Evolutionary conservation across 2,329 filamentous ascomycete genomes (phyloP).

Genomic region (Kalaharituber pfeilii): DNA sequence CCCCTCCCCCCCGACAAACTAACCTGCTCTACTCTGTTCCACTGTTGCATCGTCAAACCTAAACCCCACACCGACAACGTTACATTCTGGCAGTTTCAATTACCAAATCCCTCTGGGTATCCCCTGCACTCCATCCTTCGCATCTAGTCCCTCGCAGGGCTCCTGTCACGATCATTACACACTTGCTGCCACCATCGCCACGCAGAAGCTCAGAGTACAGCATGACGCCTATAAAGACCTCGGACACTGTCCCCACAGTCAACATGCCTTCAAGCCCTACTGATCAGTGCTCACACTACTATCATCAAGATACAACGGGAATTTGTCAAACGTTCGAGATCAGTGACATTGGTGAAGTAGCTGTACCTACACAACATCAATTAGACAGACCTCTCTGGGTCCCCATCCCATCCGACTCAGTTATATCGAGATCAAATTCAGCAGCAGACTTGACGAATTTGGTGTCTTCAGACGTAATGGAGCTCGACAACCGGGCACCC

Average conservation of each 20-base stretch:
- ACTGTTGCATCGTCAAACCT: neutral
- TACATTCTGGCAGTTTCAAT: neutral
- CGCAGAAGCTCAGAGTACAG: no score
- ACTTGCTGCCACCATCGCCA: neutral
- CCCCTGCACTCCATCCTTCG: neutral
- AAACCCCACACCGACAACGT: neutral
- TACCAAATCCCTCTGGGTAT: neutral
- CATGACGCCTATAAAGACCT: conserved; percentile 1
- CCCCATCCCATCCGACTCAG: neutral
- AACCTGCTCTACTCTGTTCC: no score
- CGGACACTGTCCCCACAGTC: neutral
- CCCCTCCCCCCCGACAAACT: neutral
- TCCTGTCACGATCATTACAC: neutral
- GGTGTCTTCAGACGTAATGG: neutral
- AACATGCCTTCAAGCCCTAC: neutral
- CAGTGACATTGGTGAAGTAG: neutral
- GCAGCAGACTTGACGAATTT: neutral
- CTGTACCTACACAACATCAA: neutral
- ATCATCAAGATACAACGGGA: neutral
- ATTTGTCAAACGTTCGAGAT: neutral
- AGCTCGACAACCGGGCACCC: conserved; percentile 29
- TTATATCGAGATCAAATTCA: conserved; percentile 1
- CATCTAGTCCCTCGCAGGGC: neutral
- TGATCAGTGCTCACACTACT: neutral
- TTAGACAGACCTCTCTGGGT: neutral